phyloP scores from a whole-genome alignment of 2,329 filamentous ascomycete species.

The Aspergillus versicolor region DNA sequence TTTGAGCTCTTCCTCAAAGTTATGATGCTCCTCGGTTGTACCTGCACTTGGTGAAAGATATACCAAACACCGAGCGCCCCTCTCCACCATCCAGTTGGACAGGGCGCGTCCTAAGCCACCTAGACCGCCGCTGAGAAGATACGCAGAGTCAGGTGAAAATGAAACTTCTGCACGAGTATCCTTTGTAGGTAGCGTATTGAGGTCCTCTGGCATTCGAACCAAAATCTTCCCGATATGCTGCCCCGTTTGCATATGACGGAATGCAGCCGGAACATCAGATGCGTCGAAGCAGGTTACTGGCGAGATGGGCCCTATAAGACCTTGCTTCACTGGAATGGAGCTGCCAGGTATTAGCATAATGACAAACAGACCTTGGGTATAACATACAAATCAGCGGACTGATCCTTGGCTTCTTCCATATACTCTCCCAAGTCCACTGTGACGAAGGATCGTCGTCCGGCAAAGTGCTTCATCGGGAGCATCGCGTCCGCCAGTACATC shows the following conservation, averaged over 20 bases:
- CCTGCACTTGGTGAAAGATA: slow-evolving; percentile 14
- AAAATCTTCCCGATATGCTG: slow-evolving; percentile 44
- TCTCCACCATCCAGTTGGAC: slow-evolving; percentile 15
- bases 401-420: background rate
- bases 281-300: background rate
- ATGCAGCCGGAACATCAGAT: slow-evolving; percentile 16
- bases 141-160: slow-evolving; percentile 25
- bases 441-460: slow-evolving; percentile 14
- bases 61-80: slow-evolving; percentile 14
- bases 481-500: slow-evolving; percentile 11
- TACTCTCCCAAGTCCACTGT: slow-evolving; percentile 5
- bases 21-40: background rate
- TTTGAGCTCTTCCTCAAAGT: slow-evolving; percentile 11
- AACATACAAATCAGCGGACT: background rate
- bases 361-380: rapidly evolving
- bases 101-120: slow-evolving; percentile 19
- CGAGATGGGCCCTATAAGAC: background rate
- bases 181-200: background rate
- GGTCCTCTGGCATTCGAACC: slow-evolving; percentile 24
- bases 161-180: background rate
- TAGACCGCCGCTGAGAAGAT: slow-evolving; percentile 18
- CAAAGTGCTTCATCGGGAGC: slow-evolving; percentile 19
- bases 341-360: background rate
- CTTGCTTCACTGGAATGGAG: background rate
- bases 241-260: slow-evolving; percentile 34